phyloP scores from a whole-genome alignment of 371 early-diverging fungal genomes.

The Aphelidium insulamus region DNA sequence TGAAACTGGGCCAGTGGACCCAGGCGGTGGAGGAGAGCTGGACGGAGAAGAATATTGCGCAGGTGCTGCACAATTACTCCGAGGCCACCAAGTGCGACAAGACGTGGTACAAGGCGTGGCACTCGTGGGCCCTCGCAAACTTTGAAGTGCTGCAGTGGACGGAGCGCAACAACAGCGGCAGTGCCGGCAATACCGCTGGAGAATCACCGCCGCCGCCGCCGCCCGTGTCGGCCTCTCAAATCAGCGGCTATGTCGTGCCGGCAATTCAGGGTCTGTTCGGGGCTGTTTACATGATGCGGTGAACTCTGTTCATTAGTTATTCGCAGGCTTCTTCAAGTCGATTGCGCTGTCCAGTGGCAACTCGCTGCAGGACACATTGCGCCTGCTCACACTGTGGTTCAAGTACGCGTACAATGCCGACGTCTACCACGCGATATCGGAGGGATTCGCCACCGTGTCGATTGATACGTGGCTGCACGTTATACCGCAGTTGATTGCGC shows the following conservation, averaged over 20 bases:
- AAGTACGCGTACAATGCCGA: constrained; percentile 76
- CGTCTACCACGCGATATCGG: constrained; percentile 62
- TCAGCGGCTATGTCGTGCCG: constrained; percentile 19
- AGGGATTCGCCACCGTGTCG: constrained; percentile 71
- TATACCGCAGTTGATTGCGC: constrained; percentile 93
- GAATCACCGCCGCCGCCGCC: no score
- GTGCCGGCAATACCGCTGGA: constrained; percentile 5
- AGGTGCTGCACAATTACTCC: constrained; percentile 54
- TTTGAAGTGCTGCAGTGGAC: constrained; percentile 65
- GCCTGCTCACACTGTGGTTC: constrained; percentile 88
- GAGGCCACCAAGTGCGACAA: constrained; percentile 78
- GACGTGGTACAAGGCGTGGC: constrained; percentile 96
- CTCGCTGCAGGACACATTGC: constrained; percentile 76
- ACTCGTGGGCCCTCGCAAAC: constrained; percentile 88
- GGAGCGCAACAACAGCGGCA: constrained; percentile 23
- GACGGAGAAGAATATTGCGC: constrained; percentile 46
- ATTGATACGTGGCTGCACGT: constrained; percentile 95
- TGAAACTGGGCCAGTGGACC: constrained; percentile 86
- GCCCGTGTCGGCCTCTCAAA: constrained; percentile 9
- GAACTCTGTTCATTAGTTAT: constrained; percentile 2
- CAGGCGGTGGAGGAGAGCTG: constrained; percentile 50
- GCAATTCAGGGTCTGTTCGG: constrained; percentile 18
- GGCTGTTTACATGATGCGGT: not conserved
- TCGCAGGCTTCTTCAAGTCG: constrained; percentile 71
- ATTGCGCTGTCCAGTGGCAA: constrained; percentile 76